phyloP scores from a whole-genome alignment of 2,329 filamentous ascomycete genomes.

The Fusarium keratoplasticum region DNA sequence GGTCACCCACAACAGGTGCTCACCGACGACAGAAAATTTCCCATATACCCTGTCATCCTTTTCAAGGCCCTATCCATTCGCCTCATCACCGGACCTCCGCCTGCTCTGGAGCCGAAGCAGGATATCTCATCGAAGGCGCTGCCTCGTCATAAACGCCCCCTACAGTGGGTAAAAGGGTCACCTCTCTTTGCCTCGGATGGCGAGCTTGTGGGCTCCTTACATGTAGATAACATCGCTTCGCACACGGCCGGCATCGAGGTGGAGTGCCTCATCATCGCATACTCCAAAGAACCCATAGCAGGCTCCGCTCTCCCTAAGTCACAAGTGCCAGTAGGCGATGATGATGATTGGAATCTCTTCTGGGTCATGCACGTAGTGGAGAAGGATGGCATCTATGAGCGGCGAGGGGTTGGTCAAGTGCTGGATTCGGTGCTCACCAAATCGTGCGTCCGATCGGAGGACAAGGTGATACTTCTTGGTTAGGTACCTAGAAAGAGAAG shows the following conservation, averaged over 20 bases:
- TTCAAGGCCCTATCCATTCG: background rate
- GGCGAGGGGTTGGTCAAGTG: slow-evolving; percentile 6
- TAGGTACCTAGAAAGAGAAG: background rate
- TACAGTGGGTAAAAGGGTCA: background rate
- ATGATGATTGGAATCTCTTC: background rate
- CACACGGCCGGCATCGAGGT: background rate
- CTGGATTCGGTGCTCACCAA: background rate
- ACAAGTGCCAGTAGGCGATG: background rate
- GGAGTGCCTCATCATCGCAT: slow-evolving; percentile 14
- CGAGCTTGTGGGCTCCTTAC: slow-evolving; percentile 6
- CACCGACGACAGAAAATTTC: background rate
- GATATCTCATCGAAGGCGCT: background rate
- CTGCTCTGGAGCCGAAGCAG: background rate
- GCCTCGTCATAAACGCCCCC: background rate
- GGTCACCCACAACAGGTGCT: background rate
- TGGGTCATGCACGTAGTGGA: slow-evolving; percentile 8
- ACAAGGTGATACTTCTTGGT: background rate
- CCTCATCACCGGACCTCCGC: background rate
- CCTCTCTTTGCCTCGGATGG: background rate
- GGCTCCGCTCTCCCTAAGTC: background rate
- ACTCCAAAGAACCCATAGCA: slow-evolving; percentile 1
- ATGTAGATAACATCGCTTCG: slow-evolving; percentile 1
- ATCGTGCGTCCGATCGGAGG: background rate
- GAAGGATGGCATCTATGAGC: slow-evolving; percentile 1
- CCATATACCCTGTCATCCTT: background rate